Percentiles rank a stretch among this genome's conserved stretches.
These are phyloP conservation scores for Theobroma cacao DNA, from an alignment of 345 rosid genomes.

Conservation along the genomic window DNA sequence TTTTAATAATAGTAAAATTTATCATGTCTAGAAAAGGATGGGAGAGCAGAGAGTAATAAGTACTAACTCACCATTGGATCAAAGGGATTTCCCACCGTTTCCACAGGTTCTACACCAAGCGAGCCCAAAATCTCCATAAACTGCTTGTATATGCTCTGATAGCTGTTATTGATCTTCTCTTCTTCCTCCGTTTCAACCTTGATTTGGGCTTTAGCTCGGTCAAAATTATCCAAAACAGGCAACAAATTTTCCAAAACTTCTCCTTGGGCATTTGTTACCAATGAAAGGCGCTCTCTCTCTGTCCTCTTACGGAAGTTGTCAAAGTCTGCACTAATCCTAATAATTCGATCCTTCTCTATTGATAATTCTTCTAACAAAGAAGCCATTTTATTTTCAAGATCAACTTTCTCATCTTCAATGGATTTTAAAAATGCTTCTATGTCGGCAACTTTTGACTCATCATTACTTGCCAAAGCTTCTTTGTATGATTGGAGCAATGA, in stretches of 20 bases:
- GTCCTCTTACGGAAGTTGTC: slow-evolving; percentile 97
- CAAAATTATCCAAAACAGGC: slow-evolving; percentile 85
- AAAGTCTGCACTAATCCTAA: slow-evolving; percentile 91
- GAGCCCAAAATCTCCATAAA: slow-evolving; percentile 72
- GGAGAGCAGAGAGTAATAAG: slow-evolving; percentile 15
- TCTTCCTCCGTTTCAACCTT: slow-evolving; percentile 88
- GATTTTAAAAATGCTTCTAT: slow-evolving; percentile 66
- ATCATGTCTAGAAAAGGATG: slow-evolving; percentile 9
- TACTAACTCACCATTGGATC: slow-evolving; percentile 83
- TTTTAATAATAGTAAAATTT: neutral
- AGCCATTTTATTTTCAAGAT: slow-evolving; percentile 54
- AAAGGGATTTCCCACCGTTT: slow-evolving; percentile 76
- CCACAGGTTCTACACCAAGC: slow-evolving; percentile 80
- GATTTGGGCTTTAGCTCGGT: slow-evolving; percentile 88
- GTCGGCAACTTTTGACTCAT: slow-evolving; percentile 58
- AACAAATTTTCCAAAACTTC: slow-evolving; percentile 84
- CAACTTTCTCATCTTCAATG: slow-evolving; percentile 60
- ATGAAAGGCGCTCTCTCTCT: slow-evolving; percentile 75
- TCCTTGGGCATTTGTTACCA: slow-evolving; percentile 89
- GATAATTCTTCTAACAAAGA: slow-evolving; percentile 62
- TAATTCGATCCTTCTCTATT: slow-evolving; percentile 64
- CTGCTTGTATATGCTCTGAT: slow-evolving; percentile 94
- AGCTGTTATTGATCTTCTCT: slow-evolving; percentile 82
- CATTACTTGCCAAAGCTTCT: slow-evolving; percentile 65
- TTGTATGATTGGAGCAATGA: slow-evolving; percentile 53